Evolutionary conservation across 331 rosid genomes (phyloP).

Genomic region (Rosa hybrid): DNA sequence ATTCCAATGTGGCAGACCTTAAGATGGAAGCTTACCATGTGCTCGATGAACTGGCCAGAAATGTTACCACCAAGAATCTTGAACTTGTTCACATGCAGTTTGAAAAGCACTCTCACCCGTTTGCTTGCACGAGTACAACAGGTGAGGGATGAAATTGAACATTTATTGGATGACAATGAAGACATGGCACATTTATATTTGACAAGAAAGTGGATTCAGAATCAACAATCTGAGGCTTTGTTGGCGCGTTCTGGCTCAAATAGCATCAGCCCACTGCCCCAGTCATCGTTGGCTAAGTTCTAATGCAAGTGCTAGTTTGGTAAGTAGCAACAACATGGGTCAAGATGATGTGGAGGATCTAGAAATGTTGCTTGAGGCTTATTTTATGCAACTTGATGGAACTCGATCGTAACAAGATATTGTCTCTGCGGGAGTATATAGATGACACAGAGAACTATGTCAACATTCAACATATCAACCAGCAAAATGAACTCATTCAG

Average conservation of each 20-base stretch:
- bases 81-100: conserved; percentile 72
- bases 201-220: conserved; percentile 82
- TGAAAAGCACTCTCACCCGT: conserved; percentile 90
- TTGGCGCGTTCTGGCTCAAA: conserved; percentile 49
- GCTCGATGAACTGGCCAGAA: conserved; percentile 82
- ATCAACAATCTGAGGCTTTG: conserved; percentile 63
- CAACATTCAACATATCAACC: conserved; percentile 89
- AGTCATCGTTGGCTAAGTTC: conserved; percentile 60
- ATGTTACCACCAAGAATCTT: conserved; percentile 95
- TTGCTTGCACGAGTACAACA: conserved; percentile 84
- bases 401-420: conserved; percentile 81
- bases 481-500: conserved; percentile 81
- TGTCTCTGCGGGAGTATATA: conserved; percentile 61
- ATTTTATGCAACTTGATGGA: conserved; percentile 96
- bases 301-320: conserved; percentile 63
- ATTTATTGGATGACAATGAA: conserved; percentile 88
- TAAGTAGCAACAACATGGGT: conserved; percentile 50
- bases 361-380: conserved; percentile 98
- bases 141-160: conserved; percentile 93
- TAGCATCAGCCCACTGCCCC: conserved; percentile 34
- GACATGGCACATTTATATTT: conserved; percentile 93
- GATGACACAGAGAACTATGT: conserved; percentile 79
- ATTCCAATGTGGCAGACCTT: conserved; percentile 77
- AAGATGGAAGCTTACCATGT: conserved; percentile 88
- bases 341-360: conserved; percentile 83